phyloP scores from a whole-genome alignment of 2,329 filamentous ascomycete genomes.

The Diaporthe aspalathi region DNA sequence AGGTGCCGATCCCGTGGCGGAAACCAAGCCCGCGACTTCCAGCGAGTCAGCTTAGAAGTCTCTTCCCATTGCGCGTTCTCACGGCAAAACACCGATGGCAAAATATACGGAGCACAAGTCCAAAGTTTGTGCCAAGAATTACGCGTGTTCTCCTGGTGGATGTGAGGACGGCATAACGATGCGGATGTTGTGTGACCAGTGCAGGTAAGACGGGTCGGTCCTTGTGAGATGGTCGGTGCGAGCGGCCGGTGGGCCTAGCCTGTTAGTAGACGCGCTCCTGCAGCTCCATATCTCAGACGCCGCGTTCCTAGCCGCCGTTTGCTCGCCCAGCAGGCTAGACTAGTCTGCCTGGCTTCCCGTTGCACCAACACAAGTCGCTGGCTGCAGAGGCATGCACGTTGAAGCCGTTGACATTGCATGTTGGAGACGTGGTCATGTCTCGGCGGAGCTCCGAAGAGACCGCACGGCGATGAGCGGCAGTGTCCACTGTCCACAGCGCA shows the following conservation, averaged over 20 bases:
- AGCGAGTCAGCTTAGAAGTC: conserved; percentile 15
- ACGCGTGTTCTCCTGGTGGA: not conserved
- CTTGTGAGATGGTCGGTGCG: conserved; percentile 18
- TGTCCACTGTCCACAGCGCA: not conserved
- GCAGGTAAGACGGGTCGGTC: conserved; percentile 15
- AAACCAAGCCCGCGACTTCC: not conserved
- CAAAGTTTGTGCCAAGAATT: conserved; percentile 3
- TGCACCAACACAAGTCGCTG: conserved; percentile 7
- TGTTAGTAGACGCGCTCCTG: not conserved
- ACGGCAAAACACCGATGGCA: not conserved
- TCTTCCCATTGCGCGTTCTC: not conserved
- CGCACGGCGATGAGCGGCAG: not conserved
- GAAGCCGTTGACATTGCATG: conserved; percentile 16
- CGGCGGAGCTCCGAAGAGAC: conserved; percentile 20
- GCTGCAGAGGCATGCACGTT: not conserved
- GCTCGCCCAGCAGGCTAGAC: not conserved
- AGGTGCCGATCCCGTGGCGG: not conserved
- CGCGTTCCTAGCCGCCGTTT: not conserved
- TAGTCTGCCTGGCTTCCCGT: not conserved
- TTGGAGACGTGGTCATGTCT: not conserved
- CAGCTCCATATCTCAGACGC: too few relatives aligned
- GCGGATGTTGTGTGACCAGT: conserved; percentile 10
- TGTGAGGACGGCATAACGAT: not conserved
- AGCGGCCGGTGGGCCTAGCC: not conserved
- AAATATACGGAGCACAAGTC: not conserved